Conservation (phyloP, 2,329 filamentous ascomycete genomes). For the Ophiostoma sp. region DNA sequence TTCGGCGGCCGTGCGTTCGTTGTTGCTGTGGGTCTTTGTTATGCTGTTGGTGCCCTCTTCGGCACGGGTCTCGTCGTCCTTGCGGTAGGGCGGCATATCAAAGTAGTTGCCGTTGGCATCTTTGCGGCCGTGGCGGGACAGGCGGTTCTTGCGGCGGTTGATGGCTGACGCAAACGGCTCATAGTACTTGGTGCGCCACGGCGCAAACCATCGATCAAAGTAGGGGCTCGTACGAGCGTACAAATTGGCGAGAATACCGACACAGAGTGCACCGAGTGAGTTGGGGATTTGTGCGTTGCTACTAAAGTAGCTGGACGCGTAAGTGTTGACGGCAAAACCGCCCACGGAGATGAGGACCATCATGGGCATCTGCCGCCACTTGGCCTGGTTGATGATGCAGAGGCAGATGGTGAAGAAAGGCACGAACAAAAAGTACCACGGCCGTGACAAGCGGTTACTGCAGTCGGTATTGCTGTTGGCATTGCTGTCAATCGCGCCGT, state of each 20-base stretch:
- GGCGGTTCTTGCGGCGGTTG: neutral
- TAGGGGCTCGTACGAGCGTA: constrained; percentile 69
- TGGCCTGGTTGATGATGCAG: constrained; percentile 65
- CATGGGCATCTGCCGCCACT: constrained; percentile 73
- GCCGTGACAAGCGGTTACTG: constrained; percentile 47
- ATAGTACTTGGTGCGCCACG: constrained; percentile 54
- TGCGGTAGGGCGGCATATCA: constrained; percentile 23
- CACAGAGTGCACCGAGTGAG: constrained; percentile 72
- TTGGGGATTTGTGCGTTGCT: constrained; percentile 74
- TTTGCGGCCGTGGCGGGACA: neutral
- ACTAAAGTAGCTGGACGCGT: constrained; percentile 64
- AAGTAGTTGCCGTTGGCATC: constrained; percentile 20
- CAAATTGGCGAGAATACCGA: constrained; percentile 76
- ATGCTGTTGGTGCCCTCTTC: constrained; percentile 24
- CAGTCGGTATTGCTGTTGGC: constrained; percentile 48
- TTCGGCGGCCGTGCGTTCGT: neutral
- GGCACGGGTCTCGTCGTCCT: constrained; percentile 17
- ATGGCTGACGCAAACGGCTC: constrained; percentile 41
- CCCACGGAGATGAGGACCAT: constrained; percentile 74
- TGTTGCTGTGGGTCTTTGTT: constrained; percentile 11
- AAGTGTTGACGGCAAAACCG: constrained; percentile 76
- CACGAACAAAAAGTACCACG: constrained; percentile 59
- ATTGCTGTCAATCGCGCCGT: constrained; percentile 58
- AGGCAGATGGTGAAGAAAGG: constrained; percentile 67
- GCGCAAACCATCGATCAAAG: constrained; percentile 55